Evolutionary conservation across 306 rosid genomes (phyloP), one percentile per base, ranked within the genome.

Genomic region (Cicer yamashitae): DNA sequence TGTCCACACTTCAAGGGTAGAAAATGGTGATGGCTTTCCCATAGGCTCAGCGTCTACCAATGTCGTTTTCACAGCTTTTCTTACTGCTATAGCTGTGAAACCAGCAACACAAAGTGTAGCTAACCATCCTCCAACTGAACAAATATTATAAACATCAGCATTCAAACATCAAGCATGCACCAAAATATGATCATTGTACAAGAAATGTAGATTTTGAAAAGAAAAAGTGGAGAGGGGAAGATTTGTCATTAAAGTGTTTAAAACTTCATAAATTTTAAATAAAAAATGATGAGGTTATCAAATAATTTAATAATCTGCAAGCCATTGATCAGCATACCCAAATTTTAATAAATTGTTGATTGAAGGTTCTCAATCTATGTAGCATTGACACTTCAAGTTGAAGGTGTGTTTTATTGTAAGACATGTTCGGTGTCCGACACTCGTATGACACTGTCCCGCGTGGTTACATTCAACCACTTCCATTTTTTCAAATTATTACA

Each of bases 41-140:
- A 91, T 91, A 13, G 97, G 98, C 78, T 94, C 97, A 67, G 98
- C 97, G 46, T 94, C 97, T 39, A 77, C 67, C 91, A 90, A 59
- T 82, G 90, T 89, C 18, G 96, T 91, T 79, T 90, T 94, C 11
- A 91, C 98, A 40, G 91, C 71, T 79, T 87, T 91, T 90, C 98
- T 87, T 63, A 94, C 56, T 8, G 97, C 87, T 81, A 94, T 84
- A 58, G 98, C 97, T 2, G 86, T 85, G 84, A 69, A 94, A 76
- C 97, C 98, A 43, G 98, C 97, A 68, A 90, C 97, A 54, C 85
- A 89, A 37, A 94, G 89, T 40, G 98, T 73, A 71, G 97, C 96
- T 30, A 94, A 79, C 98, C 98, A 94, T 70, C 98, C 98, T 76
- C 90, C 98, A 82, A 78, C 98, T 91, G 90, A 83, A 80, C 48